Evolutionary conservation across 2,329 filamentous ascomycete species (phyloP).

Genomic region (Metarhizium anisopliae): DNA sequence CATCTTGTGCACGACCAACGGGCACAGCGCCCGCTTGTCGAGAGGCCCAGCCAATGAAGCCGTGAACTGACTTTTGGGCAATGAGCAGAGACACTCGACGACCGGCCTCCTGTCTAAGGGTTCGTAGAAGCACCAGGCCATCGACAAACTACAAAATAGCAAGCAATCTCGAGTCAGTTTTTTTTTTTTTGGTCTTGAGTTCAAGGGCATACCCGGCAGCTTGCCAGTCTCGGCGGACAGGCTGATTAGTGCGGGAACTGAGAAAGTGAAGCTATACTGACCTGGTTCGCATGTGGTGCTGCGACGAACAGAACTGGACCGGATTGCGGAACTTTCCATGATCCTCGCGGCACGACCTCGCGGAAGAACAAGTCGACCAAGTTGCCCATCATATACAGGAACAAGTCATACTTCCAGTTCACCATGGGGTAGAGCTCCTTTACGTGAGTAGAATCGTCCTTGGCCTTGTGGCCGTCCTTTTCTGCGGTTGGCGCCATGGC

Average conservation of each 20-base stretch:
- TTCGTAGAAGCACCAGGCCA: conserved; percentile 85
- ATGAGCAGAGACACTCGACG: conserved; percentile 89
- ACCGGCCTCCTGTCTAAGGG: conserved; percentile 75
- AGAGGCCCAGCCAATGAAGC: conserved; percentile 85
- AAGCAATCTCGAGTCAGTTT: not conserved
- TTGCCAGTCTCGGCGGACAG: not conserved
- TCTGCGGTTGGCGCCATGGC: conserved; percentile 10
- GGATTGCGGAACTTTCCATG: conserved; percentile 85
- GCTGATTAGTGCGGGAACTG: not conserved
- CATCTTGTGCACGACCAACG: conserved; percentile 87
- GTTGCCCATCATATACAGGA: conserved; percentile 70
- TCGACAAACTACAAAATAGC: conserved; percentile 70
- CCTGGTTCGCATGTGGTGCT: conserved; percentile 93
- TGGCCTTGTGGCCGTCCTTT: conserved; percentile 40
- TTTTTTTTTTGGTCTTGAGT: too few relatives aligned
- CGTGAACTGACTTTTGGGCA: conserved; percentile 88
- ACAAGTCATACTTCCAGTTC: conserved; percentile 67
- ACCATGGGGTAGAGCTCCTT: conserved; percentile 62
- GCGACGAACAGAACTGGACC: conserved; percentile 93
- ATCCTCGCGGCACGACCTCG: conserved; percentile 88
- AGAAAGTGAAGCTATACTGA: conserved; percentile 27
- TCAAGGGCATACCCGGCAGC: not conserved
- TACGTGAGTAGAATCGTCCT: conserved; percentile 36
- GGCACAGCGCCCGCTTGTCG: conserved; percentile 80
- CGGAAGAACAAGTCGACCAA: conserved; percentile 96